These are phyloP conservation scores for Silene noctiflora DNA, from an alignment of 179 eudicot species.

Conservation along the genomic window DNA sequence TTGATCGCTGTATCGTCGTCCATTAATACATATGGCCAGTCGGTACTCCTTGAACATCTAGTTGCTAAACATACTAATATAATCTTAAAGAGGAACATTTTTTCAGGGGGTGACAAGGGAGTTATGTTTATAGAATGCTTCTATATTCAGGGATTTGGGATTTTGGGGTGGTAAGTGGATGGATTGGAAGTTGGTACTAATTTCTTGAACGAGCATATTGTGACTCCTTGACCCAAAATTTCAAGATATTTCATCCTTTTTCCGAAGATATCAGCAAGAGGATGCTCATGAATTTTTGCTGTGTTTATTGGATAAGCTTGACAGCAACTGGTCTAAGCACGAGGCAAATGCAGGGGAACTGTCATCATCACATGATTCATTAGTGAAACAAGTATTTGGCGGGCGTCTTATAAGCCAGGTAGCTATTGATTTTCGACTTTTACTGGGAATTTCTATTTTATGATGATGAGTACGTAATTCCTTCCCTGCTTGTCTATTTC, in stretches of 20 bases:
- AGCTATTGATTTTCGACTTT: slow-evolving; percentile 18
- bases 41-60: not conserved
- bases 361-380: slow-evolving; percentile 29
- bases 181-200: not conserved
- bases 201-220: slow-evolving; percentile 9
- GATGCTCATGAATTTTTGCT: slow-evolving; percentile 94
- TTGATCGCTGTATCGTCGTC: not conserved
- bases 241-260: slow-evolving; percentile 60
- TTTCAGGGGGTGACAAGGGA: not conserved
- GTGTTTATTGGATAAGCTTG: slow-evolving; percentile 73
- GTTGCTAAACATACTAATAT: not conserved
- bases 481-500: slow-evolving; percentile 22
- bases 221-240: slow-evolving; percentile 39
- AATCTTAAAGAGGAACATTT: not conserved
- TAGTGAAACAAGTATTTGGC: slow-evolving; percentile 81
- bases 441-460: not conserved
- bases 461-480: not conserved
- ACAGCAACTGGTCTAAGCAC: slow-evolving; percentile 43
- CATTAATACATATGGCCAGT: not conserved
- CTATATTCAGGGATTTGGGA: not conserved
- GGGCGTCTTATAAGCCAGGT: slow-evolving; percentile 91
- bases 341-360: slow-evolving; percentile 15
- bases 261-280: slow-evolving; percentile 71
- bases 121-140: not conserved
- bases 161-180: not conserved